Evolutionary conservation across 352 stramenopile genomes (phyloP).

Genomic region (Phytophthora tubulina): DNA sequence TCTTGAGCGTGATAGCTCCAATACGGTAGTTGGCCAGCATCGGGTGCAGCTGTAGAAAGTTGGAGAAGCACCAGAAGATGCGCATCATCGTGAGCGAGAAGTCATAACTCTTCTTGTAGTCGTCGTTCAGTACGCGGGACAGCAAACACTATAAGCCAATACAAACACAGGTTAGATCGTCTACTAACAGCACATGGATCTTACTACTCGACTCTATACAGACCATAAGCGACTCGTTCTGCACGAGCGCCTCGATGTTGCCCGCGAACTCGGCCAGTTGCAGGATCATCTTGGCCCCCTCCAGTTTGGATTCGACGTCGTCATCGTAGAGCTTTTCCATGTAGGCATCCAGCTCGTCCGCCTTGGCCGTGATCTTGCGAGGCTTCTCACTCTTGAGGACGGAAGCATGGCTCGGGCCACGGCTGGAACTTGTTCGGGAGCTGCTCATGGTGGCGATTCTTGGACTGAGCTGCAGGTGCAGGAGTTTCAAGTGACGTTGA

Average conservation of each 20-base stretch:
- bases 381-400: conserved; percentile 43
- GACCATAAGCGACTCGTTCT: conserved; percentile 96
- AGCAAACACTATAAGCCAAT: conserved; percentile 66
- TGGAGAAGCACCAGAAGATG: conserved; percentile 96
- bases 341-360: conserved; percentile 93
- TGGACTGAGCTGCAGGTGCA: conserved; percentile 13
- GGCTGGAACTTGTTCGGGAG: conserved; percentile 41
- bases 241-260: conserved; percentile 93
- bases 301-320: conserved; percentile 84
- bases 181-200: too few species aligned
- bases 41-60: conserved; percentile 95
- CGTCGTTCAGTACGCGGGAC: conserved; percentile 94
- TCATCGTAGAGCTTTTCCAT: conserved; percentile 96
- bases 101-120: conserved; percentile 96
- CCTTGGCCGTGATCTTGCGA: conserved; percentile 64
- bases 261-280: conserved; percentile 90
- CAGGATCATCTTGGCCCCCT: conserved; percentile 93
- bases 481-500: conserved; percentile 40
- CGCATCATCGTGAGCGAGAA: conserved; percentile 95
- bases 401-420: conserved; percentile 15
- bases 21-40: conserved; percentile 95
- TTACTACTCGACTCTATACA: conserved; percentile 32
- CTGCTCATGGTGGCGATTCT: conserved; percentile 35
- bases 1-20: conserved; percentile 94
- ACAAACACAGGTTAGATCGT: background rate